Base-by-base conservation (phyloP, 768 basidiomycete species). In the Leucogyrophana mollusca region DNA sequence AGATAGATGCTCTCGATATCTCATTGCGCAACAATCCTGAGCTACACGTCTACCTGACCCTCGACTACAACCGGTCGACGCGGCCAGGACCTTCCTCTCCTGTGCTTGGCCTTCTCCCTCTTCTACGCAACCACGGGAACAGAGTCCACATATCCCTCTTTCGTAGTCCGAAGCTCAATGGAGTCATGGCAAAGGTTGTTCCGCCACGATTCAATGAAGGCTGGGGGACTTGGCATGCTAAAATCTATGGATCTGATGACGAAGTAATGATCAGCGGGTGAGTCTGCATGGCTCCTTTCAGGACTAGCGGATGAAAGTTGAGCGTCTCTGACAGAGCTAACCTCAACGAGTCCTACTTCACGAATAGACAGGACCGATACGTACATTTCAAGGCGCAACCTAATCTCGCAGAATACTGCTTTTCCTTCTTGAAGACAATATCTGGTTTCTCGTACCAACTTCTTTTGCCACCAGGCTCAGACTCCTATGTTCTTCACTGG, bases 191-290 rank as follows among this genome's bases (percentile, higher is more conserved):
- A 23, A 78, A 74, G 45, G 50, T 95, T 22, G 84, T 97, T 6
- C 96, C 96, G 6, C 85, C 89, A 18, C 76, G 96, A 44, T 96
- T 92, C 68, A 95, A 99, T 56, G 96, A 99, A 69, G 96, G 94
- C 2, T 98, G 94, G 90, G 95, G 94, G 0, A 92, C 94, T 2
- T 97, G 94, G 94, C 96, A 98, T 62, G 87, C 91, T 3, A 99
- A 99, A 67, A 78, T 94, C 46, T 99, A 99, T 59, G 93, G 92
- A 16, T 85, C 79, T 0, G 96, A 99, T 61, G 85, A 97, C 59
- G 83, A 94, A 43, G 77, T 99, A 34, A 82, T 99, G 64, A 82
- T 99, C 50, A 91, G 83, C 56, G 96, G 96, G 95, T 95, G 53
- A 67, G 82, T 65, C 47, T 40, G 74, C 70, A 34, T 17, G 40